phyloP scores from a whole-genome alignment of 2,329 filamentous ascomycete species.

The Ascosphaera apis region DNA sequence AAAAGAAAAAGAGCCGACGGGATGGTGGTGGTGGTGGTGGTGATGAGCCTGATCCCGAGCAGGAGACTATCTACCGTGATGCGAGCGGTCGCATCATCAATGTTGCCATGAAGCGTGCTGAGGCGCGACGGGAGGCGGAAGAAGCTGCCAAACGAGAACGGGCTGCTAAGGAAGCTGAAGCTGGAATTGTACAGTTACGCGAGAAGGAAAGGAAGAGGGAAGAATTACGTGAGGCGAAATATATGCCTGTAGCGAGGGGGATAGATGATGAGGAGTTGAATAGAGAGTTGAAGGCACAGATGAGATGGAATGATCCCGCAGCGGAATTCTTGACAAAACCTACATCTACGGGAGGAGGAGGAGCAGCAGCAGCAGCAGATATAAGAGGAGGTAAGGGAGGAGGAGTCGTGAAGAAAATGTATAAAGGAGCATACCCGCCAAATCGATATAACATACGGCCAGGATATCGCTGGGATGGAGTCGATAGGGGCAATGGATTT shows the following conservation, averaged over 20 bases:
- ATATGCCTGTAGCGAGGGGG: constrained; percentile 55
- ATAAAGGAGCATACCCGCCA: constrained; percentile 57
- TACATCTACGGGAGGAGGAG: constrained; percentile 23
- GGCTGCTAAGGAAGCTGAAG: constrained; percentile 44
- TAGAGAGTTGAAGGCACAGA: constrained; percentile 48
- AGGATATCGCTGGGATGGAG: constrained; percentile 89
- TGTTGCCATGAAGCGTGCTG: constrained; percentile 69
- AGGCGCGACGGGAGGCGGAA: constrained; percentile 57
- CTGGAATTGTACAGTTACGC: constrained; percentile 64
- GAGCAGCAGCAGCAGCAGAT: constrained; percentile 26
- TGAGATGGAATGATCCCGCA: constrained; percentile 89
- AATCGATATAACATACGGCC: constrained; percentile 88
- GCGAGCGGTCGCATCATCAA: constrained; percentile 89
- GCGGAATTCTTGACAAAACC: constrained; percentile 46
- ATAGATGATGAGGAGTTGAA: constrained; percentile 81
- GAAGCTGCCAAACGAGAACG: constrained; percentile 42
- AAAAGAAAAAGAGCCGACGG: constrained; percentile 2
- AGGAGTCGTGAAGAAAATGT: constrained; percentile 39
- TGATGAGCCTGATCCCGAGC: constrained; percentile 1
- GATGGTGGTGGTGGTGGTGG: not conserved
- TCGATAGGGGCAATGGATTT: constrained; percentile 82
- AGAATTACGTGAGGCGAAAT: constrained; percentile 54
- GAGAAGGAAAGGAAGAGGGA: constrained; percentile 42
- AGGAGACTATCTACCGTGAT: constrained; percentile 44
- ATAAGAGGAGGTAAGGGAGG: constrained; percentile 10